A percentile compares a stretch with the other conserved stretches of the same genome.
phyloP scores from a whole-genome alignment of 169 alveolate genomes.

The Prorocentrum cordatum region DNA sequence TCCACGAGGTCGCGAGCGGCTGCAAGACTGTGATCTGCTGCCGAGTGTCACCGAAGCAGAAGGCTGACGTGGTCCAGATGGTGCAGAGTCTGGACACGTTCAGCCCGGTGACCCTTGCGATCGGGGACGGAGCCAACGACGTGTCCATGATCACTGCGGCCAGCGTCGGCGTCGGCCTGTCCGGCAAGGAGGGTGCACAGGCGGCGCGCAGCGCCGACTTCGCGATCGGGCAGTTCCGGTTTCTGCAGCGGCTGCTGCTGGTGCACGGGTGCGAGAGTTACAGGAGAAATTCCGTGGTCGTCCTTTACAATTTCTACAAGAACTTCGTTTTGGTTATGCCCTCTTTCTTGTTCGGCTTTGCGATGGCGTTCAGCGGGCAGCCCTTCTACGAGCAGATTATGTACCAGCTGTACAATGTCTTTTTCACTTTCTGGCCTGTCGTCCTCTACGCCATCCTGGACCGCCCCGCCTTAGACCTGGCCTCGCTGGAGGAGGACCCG shows the following conservation, averaged over 20 bases:
- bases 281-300: conserved; percentile 79
- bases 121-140: conserved; percentile 99
- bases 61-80: conserved; percentile 86
- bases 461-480: too few relatives aligned
- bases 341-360: neutral
- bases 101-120: neutral
- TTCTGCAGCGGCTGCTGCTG: conserved; percentile 76
- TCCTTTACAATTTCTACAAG: conserved; percentile 73
- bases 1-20: neutral
- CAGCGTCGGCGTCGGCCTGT: conserved; percentile 94
- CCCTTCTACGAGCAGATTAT: conserved; percentile 79
- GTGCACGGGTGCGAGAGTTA: conserved; percentile 84
- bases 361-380: conserved; percentile 74
- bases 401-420: conserved; percentile 77
- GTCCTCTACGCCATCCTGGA: conserved; percentile 78
- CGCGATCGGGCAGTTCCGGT: conserved; percentile 82
- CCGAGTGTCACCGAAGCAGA: conserved; percentile 95
- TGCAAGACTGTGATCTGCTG: conserved; percentile 85
- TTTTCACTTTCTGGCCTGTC: conserved; percentile 77
- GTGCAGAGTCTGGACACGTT: neutral
- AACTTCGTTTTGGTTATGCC: conserved; percentile 66
- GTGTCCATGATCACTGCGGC: conserved; percentile 97
- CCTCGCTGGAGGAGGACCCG: too few relatives aligned
- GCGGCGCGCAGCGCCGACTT: conserved; percentile 86
- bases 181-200: conserved; percentile 94